These are phyloP conservation scores for Salix brachista DNA, from an alignment of 345 rosid species.

Conservation along the genomic window DNA sequence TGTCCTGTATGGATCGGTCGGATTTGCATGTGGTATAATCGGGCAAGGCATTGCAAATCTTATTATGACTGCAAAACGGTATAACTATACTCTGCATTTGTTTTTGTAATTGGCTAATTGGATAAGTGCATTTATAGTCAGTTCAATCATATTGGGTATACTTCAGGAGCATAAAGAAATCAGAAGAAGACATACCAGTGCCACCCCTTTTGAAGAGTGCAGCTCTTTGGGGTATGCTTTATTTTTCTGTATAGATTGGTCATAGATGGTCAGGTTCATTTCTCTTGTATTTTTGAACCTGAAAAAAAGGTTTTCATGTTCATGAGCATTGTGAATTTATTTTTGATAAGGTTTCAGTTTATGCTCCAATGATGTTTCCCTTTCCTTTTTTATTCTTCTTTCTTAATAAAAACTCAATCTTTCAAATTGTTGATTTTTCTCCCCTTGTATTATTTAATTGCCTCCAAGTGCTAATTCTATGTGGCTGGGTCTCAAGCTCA, in stretches of 20 bases:
- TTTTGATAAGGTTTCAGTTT: too few species aligned
- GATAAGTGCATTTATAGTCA: neutral
- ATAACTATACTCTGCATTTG: neutral
- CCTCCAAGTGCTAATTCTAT: too few species aligned
- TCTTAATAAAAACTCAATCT: too few species aligned
- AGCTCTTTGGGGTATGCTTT: slow-evolving; percentile 79
- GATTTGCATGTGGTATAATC: slow-evolving; percentile 84
- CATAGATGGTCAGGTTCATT: neutral
- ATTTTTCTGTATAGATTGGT: neutral
- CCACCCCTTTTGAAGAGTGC: slow-evolving; percentile 92
- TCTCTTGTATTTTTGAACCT: too few species aligned
- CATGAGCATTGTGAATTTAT: too few species aligned
- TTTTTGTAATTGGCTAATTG: too few species aligned
- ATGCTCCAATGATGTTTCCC: too few species aligned
- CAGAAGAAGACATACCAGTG: slow-evolving; percentile 79
- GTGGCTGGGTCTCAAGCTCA: too few species aligned
- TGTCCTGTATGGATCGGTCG: slow-evolving; percentile 74
- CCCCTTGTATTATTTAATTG: too few species aligned
- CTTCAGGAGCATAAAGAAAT: slow-evolving; percentile 64
- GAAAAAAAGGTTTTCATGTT: too few species aligned
- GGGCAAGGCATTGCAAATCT: slow-evolving; percentile 95
- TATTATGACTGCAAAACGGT: slow-evolving; percentile 94
- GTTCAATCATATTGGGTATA: neutral
- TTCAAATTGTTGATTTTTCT: too few species aligned
- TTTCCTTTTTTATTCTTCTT: too few species aligned